Evolutionary conservation across 805 yeast genomes (phyloP).

Genomic region (Pichia thaimueangensis): DNA sequence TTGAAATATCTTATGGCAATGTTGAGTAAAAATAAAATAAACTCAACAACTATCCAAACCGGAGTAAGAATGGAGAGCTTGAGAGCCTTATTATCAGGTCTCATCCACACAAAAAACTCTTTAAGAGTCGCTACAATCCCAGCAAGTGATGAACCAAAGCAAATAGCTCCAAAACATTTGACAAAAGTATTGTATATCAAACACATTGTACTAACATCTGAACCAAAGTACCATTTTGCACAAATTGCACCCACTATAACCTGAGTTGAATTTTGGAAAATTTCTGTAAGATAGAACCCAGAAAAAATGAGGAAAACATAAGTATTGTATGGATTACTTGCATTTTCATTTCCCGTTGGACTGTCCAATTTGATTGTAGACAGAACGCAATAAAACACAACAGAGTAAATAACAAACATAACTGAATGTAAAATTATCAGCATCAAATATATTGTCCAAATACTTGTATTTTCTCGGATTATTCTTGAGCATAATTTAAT

Average conservation of each 20-base stretch:
- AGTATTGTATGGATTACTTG: too few species aligned
- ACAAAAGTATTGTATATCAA: slow-evolving; percentile 74
- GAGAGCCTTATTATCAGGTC: background rate
- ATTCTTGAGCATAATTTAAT: slow-evolving; percentile 54
- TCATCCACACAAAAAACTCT: slow-evolving; percentile 3
- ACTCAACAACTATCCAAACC: slow-evolving; percentile 4
- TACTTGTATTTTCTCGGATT: slow-evolving; percentile 61
- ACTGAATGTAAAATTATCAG: slow-evolving; percentile 48
- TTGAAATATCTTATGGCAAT: slow-evolving; percentile 38
- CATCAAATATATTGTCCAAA: slow-evolving; percentile 38
- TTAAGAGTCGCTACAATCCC: slow-evolving; percentile 48
- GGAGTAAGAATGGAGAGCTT: slow-evolving; percentile 1
- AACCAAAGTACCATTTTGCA: slow-evolving; percentile 84
- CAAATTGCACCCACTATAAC: slow-evolving; percentile 78
- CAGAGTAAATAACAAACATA: slow-evolving; percentile 59
- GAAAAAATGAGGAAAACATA: slow-evolving; percentile 75
- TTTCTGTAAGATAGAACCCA: slow-evolving; percentile 79
- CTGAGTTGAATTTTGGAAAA: slow-evolving; percentile 70
- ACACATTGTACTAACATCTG: slow-evolving; percentile 59
- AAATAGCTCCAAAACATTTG: slow-evolving; percentile 81
- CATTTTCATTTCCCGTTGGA: background rate
- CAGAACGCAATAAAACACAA: slow-evolving; percentile 68
- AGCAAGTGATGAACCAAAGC: slow-evolving; percentile 72
- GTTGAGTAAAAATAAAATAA: slow-evolving; percentile 1
- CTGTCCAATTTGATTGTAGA: slow-evolving; percentile 51